Percentiles rank a stretch among this genome's conserved stretches.
Evolutionary conservation across 148 eudicot genomes (phyloP).

Genomic region (Vaccinium darrowii): DNA sequence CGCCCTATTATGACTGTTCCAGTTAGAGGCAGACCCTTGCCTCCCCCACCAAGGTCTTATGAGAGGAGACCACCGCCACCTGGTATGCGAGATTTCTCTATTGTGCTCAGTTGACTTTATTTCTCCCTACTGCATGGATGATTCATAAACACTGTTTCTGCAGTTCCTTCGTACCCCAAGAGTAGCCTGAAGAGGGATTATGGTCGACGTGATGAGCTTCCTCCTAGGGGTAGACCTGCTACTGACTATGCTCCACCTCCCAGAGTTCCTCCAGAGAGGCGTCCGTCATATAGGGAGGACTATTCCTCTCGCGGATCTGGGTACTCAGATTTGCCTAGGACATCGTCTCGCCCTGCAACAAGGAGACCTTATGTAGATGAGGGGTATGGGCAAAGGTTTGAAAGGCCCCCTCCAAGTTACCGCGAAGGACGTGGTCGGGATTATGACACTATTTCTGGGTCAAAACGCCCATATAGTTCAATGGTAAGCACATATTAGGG

Average conservation of each 20-base stretch:
- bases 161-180: slow-evolving; percentile 82
- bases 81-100: slow-evolving; percentile 45
- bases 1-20: slow-evolving; percentile 59
- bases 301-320: slow-evolving; percentile 65
- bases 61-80: slow-evolving; percentile 87
- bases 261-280: slow-evolving; percentile 68
- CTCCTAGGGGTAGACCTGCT: slow-evolving; percentile 71
- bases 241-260: slow-evolving; percentile 52
- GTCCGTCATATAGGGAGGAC: slow-evolving; percentile 72
- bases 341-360: slow-evolving; percentile 51
- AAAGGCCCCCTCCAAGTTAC: slow-evolving; percentile 79
- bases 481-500: slow-evolving; percentile 40
- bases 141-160: slow-evolving; percentile 11
- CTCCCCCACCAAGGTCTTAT: slow-evolving; percentile 79
- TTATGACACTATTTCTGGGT: slow-evolving; percentile 72
- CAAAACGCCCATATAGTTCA: slow-evolving; percentile 81
- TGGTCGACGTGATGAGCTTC: slow-evolving; percentile 67
- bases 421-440: slow-evolving; percentile 87
- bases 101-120: background rate
- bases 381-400: slow-evolving; percentile 71
- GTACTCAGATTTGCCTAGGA: slow-evolving; percentile 72
- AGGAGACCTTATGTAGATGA: slow-evolving; percentile 83
- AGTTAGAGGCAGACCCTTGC: slow-evolving; percentile 60
- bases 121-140: background rate
- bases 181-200: slow-evolving; percentile 73